A percentile compares a stretch with the other conserved stretches of the same genome.
phyloP scores from a whole-genome alignment of 1,139 yeast species.

The Debaryomycetaceae sp. region DNA sequence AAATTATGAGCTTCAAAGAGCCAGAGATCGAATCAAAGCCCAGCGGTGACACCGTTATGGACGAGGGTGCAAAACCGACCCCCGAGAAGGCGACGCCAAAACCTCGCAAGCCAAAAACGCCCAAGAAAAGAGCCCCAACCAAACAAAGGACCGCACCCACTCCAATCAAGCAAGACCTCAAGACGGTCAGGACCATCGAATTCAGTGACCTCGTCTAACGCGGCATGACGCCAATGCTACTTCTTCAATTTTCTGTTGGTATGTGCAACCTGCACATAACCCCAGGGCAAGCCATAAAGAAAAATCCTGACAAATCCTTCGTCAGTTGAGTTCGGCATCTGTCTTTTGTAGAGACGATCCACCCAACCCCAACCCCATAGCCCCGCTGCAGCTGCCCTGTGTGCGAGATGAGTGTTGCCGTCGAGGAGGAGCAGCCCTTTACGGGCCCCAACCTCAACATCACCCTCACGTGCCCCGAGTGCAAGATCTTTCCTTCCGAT shows the following conservation, averaged over 20 bases:
- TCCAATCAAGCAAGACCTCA: neutral
- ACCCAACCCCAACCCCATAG: too few species aligned
- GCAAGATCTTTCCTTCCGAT: conserved; percentile 94
- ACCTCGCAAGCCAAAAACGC: neutral
- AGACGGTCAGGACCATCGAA: neutral
- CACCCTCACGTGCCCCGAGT: conserved; percentile 90
- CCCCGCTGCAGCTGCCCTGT: too few species aligned
- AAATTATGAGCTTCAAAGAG: conserved; percentile 17
- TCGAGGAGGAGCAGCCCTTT: conserved; percentile 28
- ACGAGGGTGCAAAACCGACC: neutral
- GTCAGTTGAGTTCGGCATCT: too few species aligned
- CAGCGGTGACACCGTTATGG: neutral
- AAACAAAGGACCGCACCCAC: neutral
- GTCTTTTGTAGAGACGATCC: too few species aligned
- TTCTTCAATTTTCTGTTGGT: too few species aligned
- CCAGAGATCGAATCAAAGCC: conserved; percentile 10
- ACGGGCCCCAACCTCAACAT: conserved; percentile 78
- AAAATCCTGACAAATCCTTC: too few species aligned
- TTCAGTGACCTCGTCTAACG: neutral
- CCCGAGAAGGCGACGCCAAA: neutral
- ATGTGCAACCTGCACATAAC: too few species aligned
- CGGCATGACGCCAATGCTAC: neutral
- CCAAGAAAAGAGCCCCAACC: neutral
- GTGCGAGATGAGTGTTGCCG: conserved; percentile 6
- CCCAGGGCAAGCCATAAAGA: too few species aligned